Evolutionary conservation across 805 yeast genomes (phyloP).

Genomic region (Lipomyces starkeyi): DNA sequence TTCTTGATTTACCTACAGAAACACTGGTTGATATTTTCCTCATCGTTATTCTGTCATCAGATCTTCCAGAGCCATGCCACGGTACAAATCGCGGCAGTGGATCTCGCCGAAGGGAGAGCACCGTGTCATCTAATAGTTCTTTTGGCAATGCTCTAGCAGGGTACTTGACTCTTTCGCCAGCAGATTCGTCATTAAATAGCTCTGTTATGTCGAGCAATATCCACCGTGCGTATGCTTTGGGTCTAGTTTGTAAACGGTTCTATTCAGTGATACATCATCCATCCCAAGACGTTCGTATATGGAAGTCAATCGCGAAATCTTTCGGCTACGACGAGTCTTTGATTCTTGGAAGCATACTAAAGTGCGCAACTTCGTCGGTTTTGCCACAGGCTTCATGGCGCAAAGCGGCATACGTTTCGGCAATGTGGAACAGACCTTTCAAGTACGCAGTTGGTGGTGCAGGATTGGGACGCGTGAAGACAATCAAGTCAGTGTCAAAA

Average conservation of each 20-base stretch:
- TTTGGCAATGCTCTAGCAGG: neutral
- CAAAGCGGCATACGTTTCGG: slow-evolving; percentile 12
- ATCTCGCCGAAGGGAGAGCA: neutral
- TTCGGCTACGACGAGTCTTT: slow-evolving; percentile 11
- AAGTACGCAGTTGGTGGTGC: neutral
- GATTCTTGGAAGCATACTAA: slow-evolving; percentile 3
- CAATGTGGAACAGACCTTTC: slow-evolving; percentile 22
- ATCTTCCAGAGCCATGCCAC: neutral
- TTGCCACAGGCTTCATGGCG: slow-evolving; percentile 13
- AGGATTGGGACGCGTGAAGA: slow-evolving; percentile 2
- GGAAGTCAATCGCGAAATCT: slow-evolving; percentile 14
- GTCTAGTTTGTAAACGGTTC: slow-evolving; percentile 21
- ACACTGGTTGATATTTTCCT: slow-evolving; percentile 13
- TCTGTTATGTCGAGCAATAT: neutral
- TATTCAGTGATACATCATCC: slow-evolving; percentile 24
- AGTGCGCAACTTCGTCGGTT: slow-evolving; percentile 13
- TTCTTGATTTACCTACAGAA: slow-evolving; percentile 12
- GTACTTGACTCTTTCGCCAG: neutral
- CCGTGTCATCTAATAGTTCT: neutral
- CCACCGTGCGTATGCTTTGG: neutral
- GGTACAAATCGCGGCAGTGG: neutral
- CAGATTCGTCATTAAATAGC: neutral
- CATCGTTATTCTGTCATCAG: slow-evolving; percentile 1
- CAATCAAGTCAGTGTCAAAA: neutral
- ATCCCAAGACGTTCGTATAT: slow-evolving; percentile 16